Evolutionary conservation across 2,329 filamentous ascomycete species (phyloP), one percentile per base, ranked within the genome.

Genomic region (Colletotrichum lupini): DNA sequence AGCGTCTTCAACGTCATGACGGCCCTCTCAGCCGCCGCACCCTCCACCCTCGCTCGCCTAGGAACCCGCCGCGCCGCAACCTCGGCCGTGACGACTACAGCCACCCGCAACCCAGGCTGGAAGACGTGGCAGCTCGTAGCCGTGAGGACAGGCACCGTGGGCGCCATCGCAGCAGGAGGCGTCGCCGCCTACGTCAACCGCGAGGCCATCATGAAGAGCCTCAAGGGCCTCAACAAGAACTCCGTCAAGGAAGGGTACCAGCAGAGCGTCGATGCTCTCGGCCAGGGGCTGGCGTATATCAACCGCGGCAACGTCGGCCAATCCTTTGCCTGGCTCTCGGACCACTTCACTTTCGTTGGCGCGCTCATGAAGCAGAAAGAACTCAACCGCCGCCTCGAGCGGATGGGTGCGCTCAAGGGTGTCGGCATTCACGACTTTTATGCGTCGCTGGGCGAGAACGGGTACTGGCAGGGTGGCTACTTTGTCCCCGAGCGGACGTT

Each of bases 261-360:
- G 56, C 83, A 87, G 61, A 80, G 85, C 28, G 82, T 88, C 37
- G 87, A 86, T 67, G 82, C 85, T 2, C 80, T 89, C 28, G 87
- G 86, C 14, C 87, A 89, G 73, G 88, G 87, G 2, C 82, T 89
- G 9, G 87, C 87, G 12, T 90, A 90, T 75, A 84, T 90, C 79
- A 90, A 89, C 78, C 83, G 87, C 7, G 88, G 88, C 16, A 90
- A 87, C 55, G 88, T 90, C 2, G 91, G 91, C 2, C 88, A 91
- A 67, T 94, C 94, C 1, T 93, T 94, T 76, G 89, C 88, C 22
- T 97, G 94, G 92, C 90, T 95, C 4, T 91, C 92, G 0, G 93
- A 93, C 19, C 95, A 98, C 81, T 90, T 97, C 64, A 94, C 94
- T 46, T 98, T 97, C 78, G 93, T 97, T 1, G 94, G 94, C 0